Conservation (phyloP, 202 grass and related monocot species). For the Musa balbisiana region DNA sequence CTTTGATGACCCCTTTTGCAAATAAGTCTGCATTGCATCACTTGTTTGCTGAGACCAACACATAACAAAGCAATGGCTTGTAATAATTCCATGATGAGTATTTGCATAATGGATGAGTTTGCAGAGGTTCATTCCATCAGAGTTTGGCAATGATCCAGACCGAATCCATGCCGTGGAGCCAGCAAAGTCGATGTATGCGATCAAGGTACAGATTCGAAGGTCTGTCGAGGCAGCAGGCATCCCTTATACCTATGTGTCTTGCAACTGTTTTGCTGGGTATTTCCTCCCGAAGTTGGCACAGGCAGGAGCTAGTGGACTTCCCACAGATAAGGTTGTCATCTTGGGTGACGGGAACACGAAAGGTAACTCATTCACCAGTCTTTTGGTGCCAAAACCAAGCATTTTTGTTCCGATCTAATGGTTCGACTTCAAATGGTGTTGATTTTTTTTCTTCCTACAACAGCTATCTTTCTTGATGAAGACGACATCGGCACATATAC, state of each 20-base stretch:
- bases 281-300: not conserved
- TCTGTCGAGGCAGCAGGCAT: not conserved
- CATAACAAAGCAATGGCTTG: too few relatives aligned
- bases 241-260: not conserved
- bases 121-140: constrained; percentile 2
- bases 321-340: constrained; percentile 1
- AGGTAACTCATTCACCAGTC: not conserved
- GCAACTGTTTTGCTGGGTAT: not conserved
- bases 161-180: not conserved
- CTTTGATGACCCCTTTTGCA: too few relatives aligned
- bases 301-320: not conserved
- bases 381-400: not conserved
- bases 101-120: not conserved
- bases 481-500: constrained; percentile 6
- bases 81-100: too few relatives aligned
- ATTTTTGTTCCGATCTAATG: not conserved
- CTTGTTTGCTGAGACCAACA: too few relatives aligned
- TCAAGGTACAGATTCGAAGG: not conserved
- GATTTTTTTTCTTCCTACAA: too few relatives aligned
- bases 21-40: too few relatives aligned
- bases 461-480: constrained; percentile 2
- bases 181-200: not conserved
- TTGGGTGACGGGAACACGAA: constrained; percentile 12
- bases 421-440: too few relatives aligned
- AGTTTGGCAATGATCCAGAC: not conserved